These are phyloP conservation scores for Claviceps sp. DNA, from an alignment of 2,329 filamentous ascomycete species.

Conservation along the genomic window DNA sequence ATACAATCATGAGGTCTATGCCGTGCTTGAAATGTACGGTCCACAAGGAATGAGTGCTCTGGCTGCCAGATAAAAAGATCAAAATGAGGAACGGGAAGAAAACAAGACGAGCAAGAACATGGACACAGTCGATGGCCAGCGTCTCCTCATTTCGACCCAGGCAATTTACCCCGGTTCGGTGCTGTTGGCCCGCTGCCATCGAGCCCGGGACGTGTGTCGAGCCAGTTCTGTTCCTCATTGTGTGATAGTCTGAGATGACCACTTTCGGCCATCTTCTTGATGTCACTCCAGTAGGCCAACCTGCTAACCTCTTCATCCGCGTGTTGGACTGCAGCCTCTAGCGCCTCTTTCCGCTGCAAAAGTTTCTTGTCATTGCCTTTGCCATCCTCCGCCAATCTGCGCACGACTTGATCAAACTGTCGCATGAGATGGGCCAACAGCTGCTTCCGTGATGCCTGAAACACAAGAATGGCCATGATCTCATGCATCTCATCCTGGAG, in stretches of 20 bases:
- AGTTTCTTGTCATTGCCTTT: slow-evolving; percentile 18
- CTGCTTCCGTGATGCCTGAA: slow-evolving; percentile 72
- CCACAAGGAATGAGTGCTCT: background rate
- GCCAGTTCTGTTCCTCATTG: slow-evolving; percentile 21
- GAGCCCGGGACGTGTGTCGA: slow-evolving; percentile 34
- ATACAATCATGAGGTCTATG: background rate
- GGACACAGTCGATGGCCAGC: background rate
- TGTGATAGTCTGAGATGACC: slow-evolving; percentile 33
- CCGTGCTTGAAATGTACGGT: background rate
- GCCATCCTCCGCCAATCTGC: slow-evolving; percentile 24
- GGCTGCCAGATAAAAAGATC: background rate
- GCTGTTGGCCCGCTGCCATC: slow-evolving; percentile 37
- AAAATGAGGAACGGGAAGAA: background rate
- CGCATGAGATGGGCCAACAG: slow-evolving; percentile 57
- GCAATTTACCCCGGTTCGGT: slow-evolving; percentile 15
- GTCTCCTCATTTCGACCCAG: background rate
- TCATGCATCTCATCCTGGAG: slow-evolving; percentile 67
- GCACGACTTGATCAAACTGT: slow-evolving; percentile 32
- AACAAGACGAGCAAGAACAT: background rate
- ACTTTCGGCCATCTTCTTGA: slow-evolving; percentile 51
- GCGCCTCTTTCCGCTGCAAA: slow-evolving; percentile 43
- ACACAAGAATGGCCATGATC: slow-evolving; percentile 77
- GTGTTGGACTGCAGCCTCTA: slow-evolving; percentile 61
- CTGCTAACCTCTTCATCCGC: slow-evolving; percentile 70
- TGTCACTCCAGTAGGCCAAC: slow-evolving; percentile 80